Conservation (phyloP, 2,329 filamentous ascomycete species). For the Clarireedia hainanense region DNA sequence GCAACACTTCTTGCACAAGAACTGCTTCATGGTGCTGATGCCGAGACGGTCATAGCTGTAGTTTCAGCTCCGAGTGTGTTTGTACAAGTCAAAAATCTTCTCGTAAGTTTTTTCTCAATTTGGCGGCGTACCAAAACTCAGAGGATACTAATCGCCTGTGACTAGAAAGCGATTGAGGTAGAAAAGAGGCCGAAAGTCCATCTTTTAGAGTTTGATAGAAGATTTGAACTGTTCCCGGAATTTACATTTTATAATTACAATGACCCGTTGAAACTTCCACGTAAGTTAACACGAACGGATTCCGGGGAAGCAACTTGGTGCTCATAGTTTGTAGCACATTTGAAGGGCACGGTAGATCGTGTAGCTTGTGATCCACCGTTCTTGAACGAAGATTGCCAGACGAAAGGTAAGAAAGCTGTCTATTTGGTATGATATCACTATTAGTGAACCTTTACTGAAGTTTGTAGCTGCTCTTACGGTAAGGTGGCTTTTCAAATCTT, state of each 20-base stretch:
- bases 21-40: slow-evolving; percentile 53
- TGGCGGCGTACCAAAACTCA: too few relatives aligned
- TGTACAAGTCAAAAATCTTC: slow-evolving; percentile 63
- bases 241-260: slow-evolving; percentile 71
- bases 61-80: slow-evolving; percentile 73
- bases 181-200: slow-evolving; percentile 47
- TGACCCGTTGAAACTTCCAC: slow-evolving; percentile 56
- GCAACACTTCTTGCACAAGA: slow-evolving; percentile 55
- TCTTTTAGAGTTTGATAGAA: slow-evolving; percentile 66
- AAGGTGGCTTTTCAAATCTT: slow-evolving; percentile 57
- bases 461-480: slow-evolving; percentile 60
- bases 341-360: slow-evolving; percentile 59
- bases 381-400: slow-evolving; percentile 72
- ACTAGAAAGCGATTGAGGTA: slow-evolving; percentile 21
- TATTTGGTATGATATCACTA: neutral
- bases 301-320: neutral
- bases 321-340: slow-evolving; percentile 31
- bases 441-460: neutral
- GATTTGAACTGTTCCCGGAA: slow-evolving; percentile 67
- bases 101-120: slow-evolving; percentile 1
- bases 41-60: slow-evolving; percentile 54
- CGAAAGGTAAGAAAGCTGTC: slow-evolving; percentile 47
- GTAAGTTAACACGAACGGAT: slow-evolving; percentile 29
- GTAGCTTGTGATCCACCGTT: slow-evolving; percentile 76
- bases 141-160: too few relatives aligned